Evolutionary conservation across 352 stramenopile genomes (phyloP).

Genomic region (Phytopythium oedochilum): DNA sequence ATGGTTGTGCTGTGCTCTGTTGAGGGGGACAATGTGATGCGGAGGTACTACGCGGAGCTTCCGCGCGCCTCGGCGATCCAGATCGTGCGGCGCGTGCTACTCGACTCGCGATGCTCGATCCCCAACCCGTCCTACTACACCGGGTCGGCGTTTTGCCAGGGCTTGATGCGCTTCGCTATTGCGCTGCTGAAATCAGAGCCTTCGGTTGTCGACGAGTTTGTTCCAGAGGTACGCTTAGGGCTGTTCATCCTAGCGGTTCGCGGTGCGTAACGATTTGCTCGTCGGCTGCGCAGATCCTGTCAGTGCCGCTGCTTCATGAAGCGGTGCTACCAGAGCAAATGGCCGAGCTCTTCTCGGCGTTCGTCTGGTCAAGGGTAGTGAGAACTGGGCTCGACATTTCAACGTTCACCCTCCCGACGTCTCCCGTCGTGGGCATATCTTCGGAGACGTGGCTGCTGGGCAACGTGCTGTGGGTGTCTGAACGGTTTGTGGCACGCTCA

Average conservation of each 20-base stretch:
- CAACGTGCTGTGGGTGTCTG: conserved; percentile 55
- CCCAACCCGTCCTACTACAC: conserved; percentile 12
- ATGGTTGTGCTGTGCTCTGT: conserved; percentile 12
- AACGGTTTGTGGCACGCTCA: conserved; percentile 15
- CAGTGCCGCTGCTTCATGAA: conserved; percentile 37
- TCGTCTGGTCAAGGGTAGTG: conserved; percentile 28
- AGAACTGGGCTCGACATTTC: conserved; percentile 17
- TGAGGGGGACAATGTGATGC: conserved; percentile 3
- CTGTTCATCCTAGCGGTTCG: background rate
- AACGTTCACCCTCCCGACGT: conserved; percentile 30
- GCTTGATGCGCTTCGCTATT: conserved; percentile 18
- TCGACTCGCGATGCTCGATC: conserved; percentile 13
- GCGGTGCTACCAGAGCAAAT: conserved; percentile 15
- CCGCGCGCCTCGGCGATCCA: conserved; percentile 17
- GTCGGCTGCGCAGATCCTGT: conserved; percentile 31
- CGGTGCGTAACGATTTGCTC: background rate
- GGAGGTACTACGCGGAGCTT: conserved; percentile 22
- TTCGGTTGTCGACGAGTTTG: conserved; percentile 19
- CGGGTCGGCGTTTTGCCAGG: conserved; percentile 20
- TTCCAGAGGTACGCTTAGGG: conserved; percentile 18
- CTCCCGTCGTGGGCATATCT: conserved; percentile 37
- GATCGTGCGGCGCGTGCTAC: conserved; percentile 18
- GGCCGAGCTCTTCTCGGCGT: conserved; percentile 15
- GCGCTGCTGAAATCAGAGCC: conserved; percentile 15
- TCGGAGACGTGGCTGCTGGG: conserved; percentile 58